Base-by-base conservation (phyloP, 2,329 filamentous ascomycete genomes). In the Didymella segeticola region DNA sequence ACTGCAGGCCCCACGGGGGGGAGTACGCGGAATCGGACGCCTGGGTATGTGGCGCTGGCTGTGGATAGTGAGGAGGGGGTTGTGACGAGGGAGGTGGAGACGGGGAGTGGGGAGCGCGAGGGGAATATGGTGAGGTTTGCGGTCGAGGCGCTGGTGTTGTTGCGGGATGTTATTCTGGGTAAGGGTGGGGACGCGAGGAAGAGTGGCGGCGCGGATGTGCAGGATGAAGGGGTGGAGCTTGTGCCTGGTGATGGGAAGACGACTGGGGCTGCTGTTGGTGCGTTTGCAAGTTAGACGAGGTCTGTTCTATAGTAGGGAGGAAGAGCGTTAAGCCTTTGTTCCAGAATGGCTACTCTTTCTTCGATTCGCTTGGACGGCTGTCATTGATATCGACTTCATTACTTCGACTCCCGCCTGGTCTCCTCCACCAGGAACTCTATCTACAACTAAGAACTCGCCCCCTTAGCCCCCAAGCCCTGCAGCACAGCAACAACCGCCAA, bases 111-210 rank as follows among this genome's bases (percentile, higher is more conserved):
- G 8, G 75, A 87, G 64, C 74, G 86, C 50, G 80, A 83, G 65
- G 80, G 61, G 43, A 89, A 88, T 65, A 88, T 88, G 86, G 77
- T 87, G 53, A 70, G 71, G 30, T 88, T 88, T 78, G 84, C 85
- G 0, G 76, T 79, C 3, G 84, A 84, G 69, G 83, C 76, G 20
- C 72, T 87, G 74, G 80, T 68, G 63, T 67, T 87, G 57, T 68
- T 87, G 59, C 79, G 76, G 62, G 84, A 87, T 72, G 80, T 84
- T 27, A 78, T 87, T 33, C 78, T 78, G 52, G 77, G 8, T 72
- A 70, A 29, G 37, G 15, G 42, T 5, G 42, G 14, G 10, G 33
- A 15, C 11, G 10, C 14, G 19, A 27, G 26, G 23, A 27, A 26
- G 30, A 37, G 20, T 4, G 22, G 38, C n/a, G 22, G 36, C 8